Percentiles rank a stretch among this genome's conserved stretches.
Evolutionary conservation across 441 rosid genomes (phyloP).

Genomic region (Lagerstroemia fauriei): DNA sequence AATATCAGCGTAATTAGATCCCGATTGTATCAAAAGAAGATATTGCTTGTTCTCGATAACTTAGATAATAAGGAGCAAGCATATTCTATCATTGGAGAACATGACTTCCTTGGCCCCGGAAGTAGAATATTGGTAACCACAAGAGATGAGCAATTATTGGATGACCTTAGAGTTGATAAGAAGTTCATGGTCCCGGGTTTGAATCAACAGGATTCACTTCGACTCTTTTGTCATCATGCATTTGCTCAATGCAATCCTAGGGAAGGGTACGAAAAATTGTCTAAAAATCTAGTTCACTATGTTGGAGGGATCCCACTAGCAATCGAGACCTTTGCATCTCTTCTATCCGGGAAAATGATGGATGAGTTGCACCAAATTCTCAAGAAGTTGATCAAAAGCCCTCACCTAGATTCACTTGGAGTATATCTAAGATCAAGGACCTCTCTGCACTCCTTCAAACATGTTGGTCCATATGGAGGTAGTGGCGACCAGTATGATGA

Average conservation of each 20-base stretch:
- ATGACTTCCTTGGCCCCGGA: background rate
- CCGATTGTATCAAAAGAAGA: constrained; percentile 1
- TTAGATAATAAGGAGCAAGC: background rate
- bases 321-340: background rate
- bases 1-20: background rate
- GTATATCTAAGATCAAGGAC: background rate
- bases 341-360: background rate
- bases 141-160: background rate
- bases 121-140: constrained; percentile 1
- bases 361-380: background rate
- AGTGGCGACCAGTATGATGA: background rate
- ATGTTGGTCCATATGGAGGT: constrained; percentile 8
- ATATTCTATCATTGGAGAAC: background rate
- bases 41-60: constrained; percentile 13
- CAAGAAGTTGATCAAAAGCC: background rate
- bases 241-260: background rate
- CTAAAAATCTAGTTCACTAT: background rate
- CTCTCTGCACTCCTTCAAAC: background rate
- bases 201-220: background rate
- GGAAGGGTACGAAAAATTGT: background rate
- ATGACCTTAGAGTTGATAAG: background rate
- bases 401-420: constrained; percentile 3
- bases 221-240: background rate
- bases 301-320: background rate
- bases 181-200: background rate